A percentile compares a stretch with the other conserved stretches of the same genome.
Conservation (phyloP, 1,139 yeast species). For the Sugiyamaella neomexicana region DNA sequence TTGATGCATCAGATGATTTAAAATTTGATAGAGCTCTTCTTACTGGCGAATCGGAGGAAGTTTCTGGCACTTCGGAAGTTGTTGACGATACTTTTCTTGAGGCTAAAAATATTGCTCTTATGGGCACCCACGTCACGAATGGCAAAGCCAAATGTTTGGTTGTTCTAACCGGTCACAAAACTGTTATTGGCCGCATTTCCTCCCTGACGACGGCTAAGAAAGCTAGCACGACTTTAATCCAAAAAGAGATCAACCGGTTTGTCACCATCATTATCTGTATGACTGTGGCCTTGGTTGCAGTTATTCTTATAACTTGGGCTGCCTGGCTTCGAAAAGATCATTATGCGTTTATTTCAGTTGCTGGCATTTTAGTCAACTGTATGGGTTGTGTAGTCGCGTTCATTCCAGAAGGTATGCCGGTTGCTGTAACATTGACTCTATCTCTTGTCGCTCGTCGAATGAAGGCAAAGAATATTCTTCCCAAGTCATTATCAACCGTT, state of each 20-base stretch:
- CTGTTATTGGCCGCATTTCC: slow-evolving; percentile 55
- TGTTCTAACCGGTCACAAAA: slow-evolving; percentile 48
- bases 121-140: slow-evolving; percentile 51
- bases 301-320: slow-evolving; percentile 51
- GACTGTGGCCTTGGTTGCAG: slow-evolving; percentile 45
- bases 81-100: slow-evolving; percentile 47
- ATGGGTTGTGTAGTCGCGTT: slow-evolving; percentile 51
- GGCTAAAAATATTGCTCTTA: slow-evolving; percentile 48
- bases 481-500: slow-evolving; percentile 69
- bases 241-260: slow-evolving; percentile 49
- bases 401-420: slow-evolving; percentile 58
- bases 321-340: slow-evolving; percentile 46
- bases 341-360: slow-evolving; percentile 47
- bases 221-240: slow-evolving; percentile 49
- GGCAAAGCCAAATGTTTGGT: slow-evolving; percentile 53
- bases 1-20: slow-evolving; percentile 43
- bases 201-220: slow-evolving; percentile 44
- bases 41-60: slow-evolving; percentile 55
- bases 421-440: slow-evolving; percentile 54
- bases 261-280: slow-evolving; percentile 45
- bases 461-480: slow-evolving; percentile 49
- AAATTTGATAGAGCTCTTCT: slow-evolving; percentile 55
- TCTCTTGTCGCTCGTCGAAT: slow-evolving; percentile 52
- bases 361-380: slow-evolving; percentile 43
- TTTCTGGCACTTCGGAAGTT: slow-evolving; percentile 45